These are phyloP conservation scores for Kwoniella bestiolae DNA, from an alignment of 768 basidiomycete genomes.

Conservation along the genomic window DNA sequence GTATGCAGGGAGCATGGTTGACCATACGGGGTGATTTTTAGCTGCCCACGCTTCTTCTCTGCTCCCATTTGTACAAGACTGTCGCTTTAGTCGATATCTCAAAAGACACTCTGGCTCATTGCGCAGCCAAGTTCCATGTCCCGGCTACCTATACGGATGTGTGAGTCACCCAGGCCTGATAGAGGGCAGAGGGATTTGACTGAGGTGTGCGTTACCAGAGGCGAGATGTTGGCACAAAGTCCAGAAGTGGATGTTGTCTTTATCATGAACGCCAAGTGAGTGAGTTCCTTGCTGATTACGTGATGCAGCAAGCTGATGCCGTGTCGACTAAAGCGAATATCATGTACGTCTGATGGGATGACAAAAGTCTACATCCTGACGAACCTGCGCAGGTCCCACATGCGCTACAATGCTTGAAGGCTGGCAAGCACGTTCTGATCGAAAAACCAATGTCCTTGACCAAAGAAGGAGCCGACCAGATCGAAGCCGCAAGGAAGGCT, in stretches of 20 bases:
- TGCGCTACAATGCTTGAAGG: slow-evolving; percentile 28
- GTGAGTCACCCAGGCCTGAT: neutral
- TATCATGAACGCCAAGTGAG: slow-evolving; percentile 29
- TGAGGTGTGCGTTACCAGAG: slow-evolving; percentile 6
- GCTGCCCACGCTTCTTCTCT: neutral
- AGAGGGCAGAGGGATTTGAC: too few species aligned
- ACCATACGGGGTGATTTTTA: neutral
- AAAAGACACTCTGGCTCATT: neutral
- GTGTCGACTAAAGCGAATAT: neutral
- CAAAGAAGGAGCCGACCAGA: slow-evolving; percentile 31
- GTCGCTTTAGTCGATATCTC: slow-evolving; percentile 1
- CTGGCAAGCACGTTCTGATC: slow-evolving; percentile 49
- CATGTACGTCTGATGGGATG: slow-evolving; percentile 14
- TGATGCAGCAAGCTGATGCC: too few species aligned
- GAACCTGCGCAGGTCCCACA: slow-evolving; percentile 5
- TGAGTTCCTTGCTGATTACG: too few species aligned
- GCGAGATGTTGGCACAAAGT: slow-evolving; percentile 15
- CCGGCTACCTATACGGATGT: neutral
- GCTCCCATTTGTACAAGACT: slow-evolving; percentile 2
- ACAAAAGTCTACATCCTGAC: neutral
- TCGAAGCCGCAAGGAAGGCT: slow-evolving; percentile 33
- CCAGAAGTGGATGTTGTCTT: slow-evolving; percentile 29
- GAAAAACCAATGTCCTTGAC: slow-evolving; percentile 54
- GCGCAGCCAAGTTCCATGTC: neutral
- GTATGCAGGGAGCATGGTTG: neutral